Percentiles rank a stretch among this genome's conserved stretches.
Evolutionary conservation across 140 eudicot genomes (phyloP).

Genomic region (Senecio squalidus): DNA sequence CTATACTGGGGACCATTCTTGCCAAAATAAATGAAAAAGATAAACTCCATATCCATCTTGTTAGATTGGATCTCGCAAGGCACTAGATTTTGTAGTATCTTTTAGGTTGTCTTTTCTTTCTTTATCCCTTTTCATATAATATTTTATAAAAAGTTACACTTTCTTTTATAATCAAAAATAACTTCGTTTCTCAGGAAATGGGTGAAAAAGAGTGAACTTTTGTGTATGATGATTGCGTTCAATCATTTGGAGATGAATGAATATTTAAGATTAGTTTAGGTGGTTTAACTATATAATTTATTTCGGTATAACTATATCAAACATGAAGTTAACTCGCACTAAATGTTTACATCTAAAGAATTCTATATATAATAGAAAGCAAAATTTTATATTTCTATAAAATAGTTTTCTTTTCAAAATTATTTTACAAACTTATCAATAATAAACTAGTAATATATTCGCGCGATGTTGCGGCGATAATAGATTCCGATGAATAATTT

Average conservation of each 20-base stretch:
- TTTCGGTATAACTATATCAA: too few relatives aligned
- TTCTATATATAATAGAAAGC: too few relatives aligned
- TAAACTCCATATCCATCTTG: slow-evolving; percentile 22
- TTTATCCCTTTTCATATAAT: background rate
- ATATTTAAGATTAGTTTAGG: too few relatives aligned
- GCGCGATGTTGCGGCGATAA: too few relatives aligned
- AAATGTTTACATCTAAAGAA: too few relatives aligned
- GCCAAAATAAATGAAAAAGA: slow-evolving; percentile 17
- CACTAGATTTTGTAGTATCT: slow-evolving; percentile 16
- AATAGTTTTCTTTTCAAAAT: too few relatives aligned
- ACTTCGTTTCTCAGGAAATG: background rate
- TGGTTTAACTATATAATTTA: too few relatives aligned
- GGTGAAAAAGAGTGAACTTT: background rate
- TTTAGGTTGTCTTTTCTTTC: slow-evolving; percentile 6
- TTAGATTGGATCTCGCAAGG: slow-evolving; percentile 19
- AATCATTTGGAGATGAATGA: background rate
- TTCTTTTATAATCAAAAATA: background rate
- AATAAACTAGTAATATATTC: too few relatives aligned
- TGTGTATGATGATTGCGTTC: background rate
- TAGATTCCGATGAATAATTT: too few relatives aligned
- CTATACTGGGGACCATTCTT: slow-evolving; percentile 33
- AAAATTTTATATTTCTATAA: too few relatives aligned
- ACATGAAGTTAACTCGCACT: too few relatives aligned
- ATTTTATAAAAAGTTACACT: background rate
- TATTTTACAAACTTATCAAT: too few relatives aligned